Percentiles rank a stretch among this genome's conserved stretches.
Evolutionary conservation across 169 alveolate genomes (phyloP).

Genomic region (Plasmodium blacklocki): DNA sequence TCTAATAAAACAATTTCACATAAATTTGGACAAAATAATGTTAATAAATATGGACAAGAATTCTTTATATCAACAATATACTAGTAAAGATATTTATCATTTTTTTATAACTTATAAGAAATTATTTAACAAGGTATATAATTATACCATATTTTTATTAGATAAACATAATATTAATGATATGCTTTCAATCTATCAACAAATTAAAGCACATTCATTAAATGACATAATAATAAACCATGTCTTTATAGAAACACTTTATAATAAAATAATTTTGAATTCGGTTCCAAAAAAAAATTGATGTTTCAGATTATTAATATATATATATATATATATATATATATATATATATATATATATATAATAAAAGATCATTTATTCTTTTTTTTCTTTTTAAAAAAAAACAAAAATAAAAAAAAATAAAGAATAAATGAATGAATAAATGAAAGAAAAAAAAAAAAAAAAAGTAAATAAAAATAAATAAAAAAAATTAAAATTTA

Average conservation of each 20-base stretch:
- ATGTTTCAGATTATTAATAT: constrained; percentile 21
- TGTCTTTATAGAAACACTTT: constrained; percentile 41
- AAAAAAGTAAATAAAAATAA: too few relatives aligned
- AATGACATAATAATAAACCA: constrained; percentile 37
- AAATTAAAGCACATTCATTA: constrained; percentile 24
- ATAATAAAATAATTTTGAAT: constrained; percentile 42
- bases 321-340: too few relatives aligned
- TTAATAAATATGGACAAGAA: constrained; percentile 34
- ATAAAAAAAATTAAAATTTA: too few relatives aligned
- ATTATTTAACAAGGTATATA: constrained; percentile 35
- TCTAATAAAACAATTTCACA: constrained; percentile 34
- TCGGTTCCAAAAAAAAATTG: constrained; percentile 24
- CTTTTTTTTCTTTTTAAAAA: not conserved
- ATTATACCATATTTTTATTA: constrained; percentile 53
- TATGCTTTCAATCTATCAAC: constrained; percentile 37
- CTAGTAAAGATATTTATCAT: constrained; percentile 27
- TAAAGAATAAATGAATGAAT: not conserved
- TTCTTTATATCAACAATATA: constrained; percentile 26
- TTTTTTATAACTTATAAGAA: constrained; percentile 51
- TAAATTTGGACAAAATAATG: constrained; percentile 23
- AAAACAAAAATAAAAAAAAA: not conserved
- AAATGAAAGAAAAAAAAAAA: too few relatives aligned
- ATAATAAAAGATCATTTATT: too few relatives aligned
- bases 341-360: too few relatives aligned
- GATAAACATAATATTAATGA: constrained; percentile 48